Evolutionary conservation across 495 filamentous ascomycete species (phyloP), one percentile per base, ranked within the genome.

Genomic region (Aspergillus taichungensis): DNA sequence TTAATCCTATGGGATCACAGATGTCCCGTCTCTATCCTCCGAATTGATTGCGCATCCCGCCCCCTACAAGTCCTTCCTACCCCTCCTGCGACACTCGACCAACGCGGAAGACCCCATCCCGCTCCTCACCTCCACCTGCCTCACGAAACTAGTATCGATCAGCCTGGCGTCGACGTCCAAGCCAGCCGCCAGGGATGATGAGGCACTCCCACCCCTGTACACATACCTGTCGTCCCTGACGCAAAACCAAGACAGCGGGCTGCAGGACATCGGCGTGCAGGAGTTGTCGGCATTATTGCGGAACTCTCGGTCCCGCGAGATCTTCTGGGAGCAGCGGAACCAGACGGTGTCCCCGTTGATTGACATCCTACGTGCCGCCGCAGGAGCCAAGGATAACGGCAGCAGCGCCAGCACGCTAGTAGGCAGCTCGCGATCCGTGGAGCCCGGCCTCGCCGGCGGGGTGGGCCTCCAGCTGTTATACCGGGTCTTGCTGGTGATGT

Each of bases 181-280:
- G 49, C 59, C 72, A 4, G 68, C 68, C 8, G 45, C 69, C 5
- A 63, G 75, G 18, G 85, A 85, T 31, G 74, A 83, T n/a, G 76
- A 84, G 53, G 88, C 92, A 18, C 72, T 97, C 34, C 83, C 89
- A n/a, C 73, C 86, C 56, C 71, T 97, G 29, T 90, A 90, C 67
- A 79, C 71, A 56, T 96, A 95, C 66, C 78, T 97, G 33, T 83
- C 87, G n/a, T 76, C 77, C 33, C 71, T 75, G 43, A 82, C 85
- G 42, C 86, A 87, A 66, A 87, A 80, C 57, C 74, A 86, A 40
- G 89, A 88, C 57, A 85, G 85, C 45, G 88, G 87, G 13, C 74
- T 95, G 13, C 92, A 97, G 63, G 94, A 99, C 56, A 95, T 96
- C 62, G 91, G 88, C 5, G 88, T 97, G 8, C 84, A 89, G 60